A percentile compares a stretch with the other conserved stretches of the same genome.
phyloP scores from a whole-genome alignment of 805 yeast genomes.

The Candida lessepsii region DNA sequence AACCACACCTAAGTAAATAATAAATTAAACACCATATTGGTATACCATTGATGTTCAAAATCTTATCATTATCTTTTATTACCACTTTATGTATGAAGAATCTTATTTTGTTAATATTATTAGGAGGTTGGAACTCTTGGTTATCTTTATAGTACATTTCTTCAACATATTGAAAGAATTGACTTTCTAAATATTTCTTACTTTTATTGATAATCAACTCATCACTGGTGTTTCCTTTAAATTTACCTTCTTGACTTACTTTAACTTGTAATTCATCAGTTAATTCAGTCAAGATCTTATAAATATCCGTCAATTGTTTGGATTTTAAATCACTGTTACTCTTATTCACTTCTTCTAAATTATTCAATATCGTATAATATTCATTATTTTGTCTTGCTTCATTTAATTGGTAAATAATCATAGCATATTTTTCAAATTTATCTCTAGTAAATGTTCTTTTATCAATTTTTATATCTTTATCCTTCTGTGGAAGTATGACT shows the following conservation, averaged over 20 bases:
- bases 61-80: conserved; percentile 31
- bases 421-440: conserved; percentile 74
- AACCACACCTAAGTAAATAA: conserved; percentile 82
- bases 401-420: conserved; percentile 66
- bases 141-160: conserved; percentile 60
- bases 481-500: conserved; percentile 1
- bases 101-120: conserved; percentile 67
- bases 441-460: conserved; percentile 40
- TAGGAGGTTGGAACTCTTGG: conserved; percentile 47
- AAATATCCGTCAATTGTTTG: conserved; percentile 70
- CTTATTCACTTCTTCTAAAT: conserved; percentile 59
- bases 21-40: conserved; percentile 96
- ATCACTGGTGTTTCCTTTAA: conserved; percentile 29
- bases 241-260: conserved; percentile 35
- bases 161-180: conserved; percentile 74
- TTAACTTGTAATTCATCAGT: conserved; percentile 36
- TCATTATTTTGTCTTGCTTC: conserved; percentile 57
- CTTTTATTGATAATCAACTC: conserved; percentile 54
- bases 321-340: conserved; percentile 60
- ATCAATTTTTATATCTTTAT: conserved; percentile 17
- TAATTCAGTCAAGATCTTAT: conserved; percentile 61
- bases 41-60: conserved; percentile 61
- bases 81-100: conserved; percentile 49
- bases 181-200: conserved; percentile 63
- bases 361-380: conserved; percentile 56